These are phyloP conservation scores for Aspergillus spinulosporus DNA, from an alignment of 2,329 filamentous ascomycete genomes.

Conservation along the genomic window DNA sequence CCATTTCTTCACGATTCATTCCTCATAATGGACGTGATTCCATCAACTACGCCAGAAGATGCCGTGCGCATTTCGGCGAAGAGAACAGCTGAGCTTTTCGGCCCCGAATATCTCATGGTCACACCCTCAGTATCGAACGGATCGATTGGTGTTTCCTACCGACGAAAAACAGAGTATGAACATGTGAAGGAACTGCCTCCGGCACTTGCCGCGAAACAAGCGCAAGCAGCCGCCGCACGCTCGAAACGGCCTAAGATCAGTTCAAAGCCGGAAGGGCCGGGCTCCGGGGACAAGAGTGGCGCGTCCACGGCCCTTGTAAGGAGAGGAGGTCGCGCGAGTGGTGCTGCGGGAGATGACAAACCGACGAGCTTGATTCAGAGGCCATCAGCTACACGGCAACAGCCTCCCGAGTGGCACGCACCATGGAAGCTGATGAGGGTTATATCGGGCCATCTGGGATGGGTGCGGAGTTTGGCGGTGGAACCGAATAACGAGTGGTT, in stretches of 20 bases:
- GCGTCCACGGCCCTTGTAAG: slow-evolving; percentile 59
- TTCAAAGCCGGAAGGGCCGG: slow-evolving; percentile 42
- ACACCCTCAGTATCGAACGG: slow-evolving; percentile 45
- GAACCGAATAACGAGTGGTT: slow-evolving; percentile 99
- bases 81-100: slow-evolving; percentile 50
- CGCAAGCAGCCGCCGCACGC: slow-evolving; percentile 62
- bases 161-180: slow-evolving; percentile 67
- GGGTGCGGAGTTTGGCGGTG: slow-evolving; percentile 85
- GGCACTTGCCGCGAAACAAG: slow-evolving; percentile 76
- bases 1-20: not conserved
- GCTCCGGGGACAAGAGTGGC: slow-evolving; percentile 48
- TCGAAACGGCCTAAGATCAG: slow-evolving; percentile 63
- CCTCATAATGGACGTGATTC: slow-evolving; percentile 33
- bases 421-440: slow-evolving; percentile 99
- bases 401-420: slow-evolving; percentile 91
- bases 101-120: slow-evolving; percentile 48
- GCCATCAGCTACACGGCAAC: slow-evolving; percentile 62
- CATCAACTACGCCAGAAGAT: slow-evolving; percentile 37
- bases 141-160: slow-evolving; percentile 47
- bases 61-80: slow-evolving; percentile 46
- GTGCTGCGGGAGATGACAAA: slow-evolving; percentile 46
- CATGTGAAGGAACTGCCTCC: slow-evolving; percentile 75
- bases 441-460: slow-evolving; percentile 92
- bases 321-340: slow-evolving; percentile 32
- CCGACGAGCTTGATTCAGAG: slow-evolving; percentile 63